Evolutionary conservation across 2,329 filamentous ascomycete genomes (phyloP).

Genomic region (Talaromyces sp.): DNA sequence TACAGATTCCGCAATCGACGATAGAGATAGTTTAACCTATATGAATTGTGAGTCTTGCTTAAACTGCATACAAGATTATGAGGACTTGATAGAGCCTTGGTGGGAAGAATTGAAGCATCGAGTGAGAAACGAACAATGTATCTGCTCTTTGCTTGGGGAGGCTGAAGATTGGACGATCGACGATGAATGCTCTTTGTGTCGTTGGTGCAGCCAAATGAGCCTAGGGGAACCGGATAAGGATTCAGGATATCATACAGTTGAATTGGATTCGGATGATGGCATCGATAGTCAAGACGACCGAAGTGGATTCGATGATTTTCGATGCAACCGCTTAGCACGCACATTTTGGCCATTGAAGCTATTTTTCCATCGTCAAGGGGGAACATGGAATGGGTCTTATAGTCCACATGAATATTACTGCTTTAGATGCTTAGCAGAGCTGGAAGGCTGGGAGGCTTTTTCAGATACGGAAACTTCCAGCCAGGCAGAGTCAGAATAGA

Average conservation of each 20-base stretch:
- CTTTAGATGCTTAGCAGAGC: neutral
- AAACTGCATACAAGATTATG: too few relatives aligned
- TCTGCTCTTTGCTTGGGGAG: neutral
- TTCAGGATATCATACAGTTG: neutral
- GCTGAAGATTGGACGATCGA: neutral
- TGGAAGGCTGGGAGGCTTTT: neutral
- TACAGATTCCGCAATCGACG: neutral
- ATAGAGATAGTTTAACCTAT: too few relatives aligned
- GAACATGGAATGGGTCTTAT: neutral
- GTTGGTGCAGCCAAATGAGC: neutral
- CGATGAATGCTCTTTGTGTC: neutral
- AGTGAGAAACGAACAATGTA: neutral
- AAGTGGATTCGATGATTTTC: neutral
- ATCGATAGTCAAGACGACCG: neutral
- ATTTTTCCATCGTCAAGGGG: neutral
- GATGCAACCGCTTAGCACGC: neutral
- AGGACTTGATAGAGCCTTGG: neutral
- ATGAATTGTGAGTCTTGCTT: too few relatives aligned
- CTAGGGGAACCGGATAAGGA: neutral
- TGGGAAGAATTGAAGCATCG: conserved; percentile 4
- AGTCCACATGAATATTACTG: neutral
- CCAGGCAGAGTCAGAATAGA: too few relatives aligned
- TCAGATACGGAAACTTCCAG: too few relatives aligned
- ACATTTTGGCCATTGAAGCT: neutral
- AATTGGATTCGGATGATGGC: neutral